Conservation (phyloP, 257 asterid genomes). For the Rauvolfia tetraphylla region DNA sequence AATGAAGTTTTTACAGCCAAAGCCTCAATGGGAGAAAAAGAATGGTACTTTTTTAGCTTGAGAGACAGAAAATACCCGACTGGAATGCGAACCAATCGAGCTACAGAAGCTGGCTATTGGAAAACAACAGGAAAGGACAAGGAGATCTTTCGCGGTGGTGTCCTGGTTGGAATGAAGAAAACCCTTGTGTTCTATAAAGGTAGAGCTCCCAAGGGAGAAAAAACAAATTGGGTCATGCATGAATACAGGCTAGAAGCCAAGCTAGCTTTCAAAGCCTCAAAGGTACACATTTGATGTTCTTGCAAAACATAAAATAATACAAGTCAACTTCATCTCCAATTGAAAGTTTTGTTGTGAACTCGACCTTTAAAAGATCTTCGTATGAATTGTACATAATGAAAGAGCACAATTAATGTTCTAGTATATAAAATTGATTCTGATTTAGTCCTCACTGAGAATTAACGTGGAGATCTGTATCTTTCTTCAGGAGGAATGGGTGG, state of each 20-base stretch:
- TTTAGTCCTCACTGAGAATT: too few species aligned
- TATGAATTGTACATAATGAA: neutral
- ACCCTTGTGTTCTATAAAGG: constrained; percentile 79
- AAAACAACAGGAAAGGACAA: constrained; percentile 87
- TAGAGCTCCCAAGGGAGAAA: constrained; percentile 89
- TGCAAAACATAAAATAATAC: too few species aligned
- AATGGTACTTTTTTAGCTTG: constrained; percentile 79
- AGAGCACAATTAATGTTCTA: neutral
- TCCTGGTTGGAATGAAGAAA: constrained; percentile 79
- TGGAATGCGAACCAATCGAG: constrained; percentile 69
- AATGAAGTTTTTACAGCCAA: constrained; percentile 38
- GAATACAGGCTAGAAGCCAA: constrained; percentile 62
- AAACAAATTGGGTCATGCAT: constrained; percentile 91
- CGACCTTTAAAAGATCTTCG: too few species aligned
- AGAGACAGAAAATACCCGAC: constrained; percentile 83
- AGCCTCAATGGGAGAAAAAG: constrained; percentile 88
- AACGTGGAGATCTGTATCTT: neutral
- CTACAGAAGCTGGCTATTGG: constrained; percentile 85
- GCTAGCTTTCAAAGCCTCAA: constrained; percentile 45
- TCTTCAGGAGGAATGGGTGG: constrained; percentile 84
- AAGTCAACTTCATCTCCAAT: too few species aligned
- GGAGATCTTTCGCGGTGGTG: constrained; percentile 56
- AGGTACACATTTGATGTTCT: constrained; percentile 33
- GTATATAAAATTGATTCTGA: too few species aligned
- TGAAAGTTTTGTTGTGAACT: too few species aligned